Percentiles rank a stretch among this genome's conserved stretches.
Conservation (phyloP, 257 asterid species). For the Jacaranda copaia region DNA sequence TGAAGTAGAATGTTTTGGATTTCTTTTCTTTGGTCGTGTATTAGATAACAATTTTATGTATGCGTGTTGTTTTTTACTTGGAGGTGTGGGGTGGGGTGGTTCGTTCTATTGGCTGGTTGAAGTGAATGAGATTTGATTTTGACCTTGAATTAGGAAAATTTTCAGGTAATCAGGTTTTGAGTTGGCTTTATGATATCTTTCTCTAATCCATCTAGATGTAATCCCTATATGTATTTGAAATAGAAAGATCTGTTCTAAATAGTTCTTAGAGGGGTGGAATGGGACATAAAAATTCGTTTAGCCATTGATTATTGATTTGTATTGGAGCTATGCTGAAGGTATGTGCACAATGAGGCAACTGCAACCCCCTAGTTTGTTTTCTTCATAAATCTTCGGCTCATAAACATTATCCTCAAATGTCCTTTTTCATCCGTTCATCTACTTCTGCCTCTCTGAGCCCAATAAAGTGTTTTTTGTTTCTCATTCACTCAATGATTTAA, state of each 20-base stretch:
- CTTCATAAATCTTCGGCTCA: not conserved
- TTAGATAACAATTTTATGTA: not conserved
- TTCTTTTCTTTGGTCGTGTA: not conserved
- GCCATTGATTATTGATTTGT: conserved; percentile 1
- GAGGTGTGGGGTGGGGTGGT: too few relatives aligned
- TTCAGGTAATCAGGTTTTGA: not conserved
- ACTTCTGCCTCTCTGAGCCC: not conserved
- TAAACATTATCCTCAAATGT: not conserved
- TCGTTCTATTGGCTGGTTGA: not conserved
- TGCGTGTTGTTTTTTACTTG: not conserved
- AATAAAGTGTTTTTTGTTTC: not conserved
- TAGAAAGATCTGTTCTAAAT: not conserved
- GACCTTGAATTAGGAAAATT: not conserved
- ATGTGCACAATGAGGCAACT: conserved; percentile 7
- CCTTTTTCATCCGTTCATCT: conserved; percentile 15
- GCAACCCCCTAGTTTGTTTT: not conserved
- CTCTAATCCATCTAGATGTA: not conserved
- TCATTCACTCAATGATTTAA: not conserved
- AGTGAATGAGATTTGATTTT: conserved; percentile 17
- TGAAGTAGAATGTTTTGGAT: not conserved
- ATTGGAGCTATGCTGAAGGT: not conserved
- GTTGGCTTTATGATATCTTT: not conserved
- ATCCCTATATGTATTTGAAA: conserved; percentile 6
- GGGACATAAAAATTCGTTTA: not conserved
- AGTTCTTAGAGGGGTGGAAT: not conserved